Percentiles rank a stretch among this genome's conserved stretches.
These are phyloP conservation scores for Citrus australasica DNA, from an alignment of 345 rosid species.

Conservation along the genomic window DNA sequence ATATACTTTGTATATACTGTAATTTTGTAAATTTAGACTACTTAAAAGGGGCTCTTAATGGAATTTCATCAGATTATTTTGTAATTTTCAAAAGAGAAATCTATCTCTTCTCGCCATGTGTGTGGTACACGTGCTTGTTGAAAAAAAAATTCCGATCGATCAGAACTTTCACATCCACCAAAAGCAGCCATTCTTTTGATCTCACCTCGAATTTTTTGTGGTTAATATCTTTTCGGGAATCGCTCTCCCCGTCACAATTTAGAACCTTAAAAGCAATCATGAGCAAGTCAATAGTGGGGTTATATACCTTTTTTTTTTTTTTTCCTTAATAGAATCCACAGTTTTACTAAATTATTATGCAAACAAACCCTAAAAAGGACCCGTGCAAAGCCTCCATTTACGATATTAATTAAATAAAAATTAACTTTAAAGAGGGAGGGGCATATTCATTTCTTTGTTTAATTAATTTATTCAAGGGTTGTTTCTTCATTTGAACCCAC, in stretches of 20 bases:
- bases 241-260: background rate
- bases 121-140: background rate
- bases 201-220: constrained; percentile 3
- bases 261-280: constrained; percentile 17
- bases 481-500: constrained; percentile 30
- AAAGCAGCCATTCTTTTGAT: constrained; percentile 9
- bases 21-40: no score
- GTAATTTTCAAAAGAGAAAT: no score
- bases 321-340: background rate
- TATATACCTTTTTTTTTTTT: background rate
- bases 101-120: background rate
- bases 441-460: background rate
- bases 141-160: background rate
- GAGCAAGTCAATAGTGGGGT: constrained; percentile 27
- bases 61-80: no score
- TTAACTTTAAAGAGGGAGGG: background rate
- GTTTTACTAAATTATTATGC: constrained; percentile 1
- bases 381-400: constrained; percentile 12
- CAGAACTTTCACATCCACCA: background rate
- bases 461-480: constrained; percentile 23
- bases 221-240: constrained; percentile 5
- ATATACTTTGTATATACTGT: no score
- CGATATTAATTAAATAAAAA: background rate
- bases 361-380: constrained; percentile 1
- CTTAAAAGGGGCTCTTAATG: no score